A percentile compares a stretch with the other conserved stretches of the same genome.
These are phyloP conservation scores for Cutaneotrichosporon cutaneum DNA, from an alignment of 1,284 basidiomycete species.

Conservation along the genomic window DNA sequence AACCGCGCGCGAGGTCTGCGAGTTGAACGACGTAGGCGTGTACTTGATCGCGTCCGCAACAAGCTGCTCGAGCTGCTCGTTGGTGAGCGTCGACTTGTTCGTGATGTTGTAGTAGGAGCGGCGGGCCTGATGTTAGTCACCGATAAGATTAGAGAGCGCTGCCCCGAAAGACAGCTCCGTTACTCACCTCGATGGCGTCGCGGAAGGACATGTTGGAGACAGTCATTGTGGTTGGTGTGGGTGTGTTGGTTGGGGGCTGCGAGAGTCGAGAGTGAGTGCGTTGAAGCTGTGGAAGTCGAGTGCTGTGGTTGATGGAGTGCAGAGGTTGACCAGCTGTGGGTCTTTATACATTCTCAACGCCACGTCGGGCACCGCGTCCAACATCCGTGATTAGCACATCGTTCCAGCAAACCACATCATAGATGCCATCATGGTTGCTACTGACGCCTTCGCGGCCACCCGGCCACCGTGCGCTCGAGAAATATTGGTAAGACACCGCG, in stretches of 20 bases:
- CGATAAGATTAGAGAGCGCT: not conserved
- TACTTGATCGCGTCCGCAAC: slow-evolving; percentile 54
- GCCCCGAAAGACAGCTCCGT: not conserved
- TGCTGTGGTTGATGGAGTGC: not conserved
- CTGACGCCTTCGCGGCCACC: not conserved
- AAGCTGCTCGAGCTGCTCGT: slow-evolving; percentile 50
- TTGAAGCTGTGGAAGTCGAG: not conserved
- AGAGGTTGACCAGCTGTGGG: not conserved
- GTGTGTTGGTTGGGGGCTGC: not conserved
- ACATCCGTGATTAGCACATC: not conserved
- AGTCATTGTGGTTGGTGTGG: slow-evolving; percentile 13
- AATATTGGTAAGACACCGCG: slow-evolving; percentile 12
- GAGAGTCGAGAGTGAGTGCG: not conserved
- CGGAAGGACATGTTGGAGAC: slow-evolving; percentile 33
- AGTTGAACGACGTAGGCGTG: slow-evolving; percentile 55
- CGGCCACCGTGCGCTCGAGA: not conserved
- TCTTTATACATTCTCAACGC: not conserved
- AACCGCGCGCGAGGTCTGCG: slow-evolving; percentile 54
- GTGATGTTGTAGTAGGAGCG: slow-evolving; percentile 55
- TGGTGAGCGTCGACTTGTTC: slow-evolving; percentile 48
- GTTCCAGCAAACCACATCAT: not conserved
- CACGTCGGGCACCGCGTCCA: not conserved
- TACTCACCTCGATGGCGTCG: slow-evolving; percentile 45
- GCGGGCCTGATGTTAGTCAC: slow-evolving; percentile 38
- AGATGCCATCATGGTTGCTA: not conserved